Evolutionary conservation across 108 stramenopile genomes (phyloP), one percentile per base, ranked within the genome.

Genomic region (Stephanodiscus triporus): DNA sequence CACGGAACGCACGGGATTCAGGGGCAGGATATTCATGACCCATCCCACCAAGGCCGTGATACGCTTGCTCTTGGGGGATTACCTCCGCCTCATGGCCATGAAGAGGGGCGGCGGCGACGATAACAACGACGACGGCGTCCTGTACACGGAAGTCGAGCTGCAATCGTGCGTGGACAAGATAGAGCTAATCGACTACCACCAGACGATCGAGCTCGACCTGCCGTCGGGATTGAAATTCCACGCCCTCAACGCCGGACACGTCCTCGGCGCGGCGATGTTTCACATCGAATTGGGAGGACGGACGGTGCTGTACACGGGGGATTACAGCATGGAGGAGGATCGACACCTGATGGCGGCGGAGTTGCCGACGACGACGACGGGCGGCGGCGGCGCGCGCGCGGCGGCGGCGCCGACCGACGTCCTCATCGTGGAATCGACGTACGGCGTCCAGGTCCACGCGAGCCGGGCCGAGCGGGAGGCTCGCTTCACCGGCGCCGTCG

Each of bases 261-360:
- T 99, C 19, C 85, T 99, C 20, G 99, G 99, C 34, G 99, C 98
- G 22, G 97, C 97, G 73, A 98, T 99, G 98, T 99, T 91, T 68
- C 93, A 89, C 67, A 74, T 99, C 66, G 97, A 98, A 26, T 90
- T 99, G 55, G 97, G 94, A 23, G 97, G 97, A 53, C 77, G 97
- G 23, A 86, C 87, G 9, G 77, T 99, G 0, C 77, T 99, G 13
- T 99, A 99, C 83, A 99, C 98, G 0, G 99, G 99, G 5, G 99
- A 99, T 84, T 99, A 99, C 86, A 88, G 87, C 61, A 92, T 96
- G 89, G 95, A 97, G 83, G 96, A 97, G 64, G 97, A 97, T 88
- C 85, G 98, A 8, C 99, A 99, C 72, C 83, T 99, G 37, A 95
- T 96, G 90, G 95, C 96, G 24, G 99, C 99, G 6, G 98, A 99